Conservation (phyloP, 2,329 filamentous ascomycete genomes). For the Mollisia scopiformis region DNA sequence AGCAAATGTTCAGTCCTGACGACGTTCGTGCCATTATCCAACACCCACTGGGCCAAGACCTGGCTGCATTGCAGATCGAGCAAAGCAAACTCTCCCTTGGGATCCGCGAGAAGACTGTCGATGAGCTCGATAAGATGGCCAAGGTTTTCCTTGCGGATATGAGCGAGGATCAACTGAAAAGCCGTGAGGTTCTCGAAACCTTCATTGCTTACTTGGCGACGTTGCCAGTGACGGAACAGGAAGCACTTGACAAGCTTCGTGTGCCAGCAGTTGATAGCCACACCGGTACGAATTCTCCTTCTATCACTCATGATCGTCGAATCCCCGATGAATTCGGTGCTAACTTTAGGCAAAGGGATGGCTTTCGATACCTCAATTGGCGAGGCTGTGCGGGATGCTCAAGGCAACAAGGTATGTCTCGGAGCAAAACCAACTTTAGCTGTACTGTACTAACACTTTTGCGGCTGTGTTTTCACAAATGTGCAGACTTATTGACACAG, state of each 20-base stretch:
- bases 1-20: constrained; percentile 18
- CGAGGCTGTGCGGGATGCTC: constrained; percentile 18
- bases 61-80: constrained; percentile 17
- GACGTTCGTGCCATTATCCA: constrained; percentile 19
- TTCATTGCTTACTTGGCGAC: constrained; percentile 21
- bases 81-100: constrained; percentile 18
- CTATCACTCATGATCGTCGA: not conserved
- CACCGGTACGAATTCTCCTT: constrained; percentile 4
- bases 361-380: constrained; percentile 18
- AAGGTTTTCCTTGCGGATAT: constrained; percentile 16
- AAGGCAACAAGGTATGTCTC: constrained; percentile 14
- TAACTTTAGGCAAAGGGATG: not conserved
- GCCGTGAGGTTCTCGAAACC: constrained; percentile 13
- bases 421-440: too few relatives aligned
- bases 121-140: constrained; percentile 18
- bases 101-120: constrained; percentile 16
- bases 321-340: not conserved
- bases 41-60: constrained; percentile 18
- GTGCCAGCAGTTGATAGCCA: constrained; percentile 21
- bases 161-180: constrained; percentile 17
- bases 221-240: constrained; percentile 15
- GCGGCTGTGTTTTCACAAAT: constrained; percentile 15
- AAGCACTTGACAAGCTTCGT: constrained; percentile 14
- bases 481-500: constrained; percentile 12
- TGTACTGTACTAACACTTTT: not conserved